Evolutionary conservation across 768 basidiomycete genomes (phyloP).

Genomic region (Russula vinacea): DNA sequence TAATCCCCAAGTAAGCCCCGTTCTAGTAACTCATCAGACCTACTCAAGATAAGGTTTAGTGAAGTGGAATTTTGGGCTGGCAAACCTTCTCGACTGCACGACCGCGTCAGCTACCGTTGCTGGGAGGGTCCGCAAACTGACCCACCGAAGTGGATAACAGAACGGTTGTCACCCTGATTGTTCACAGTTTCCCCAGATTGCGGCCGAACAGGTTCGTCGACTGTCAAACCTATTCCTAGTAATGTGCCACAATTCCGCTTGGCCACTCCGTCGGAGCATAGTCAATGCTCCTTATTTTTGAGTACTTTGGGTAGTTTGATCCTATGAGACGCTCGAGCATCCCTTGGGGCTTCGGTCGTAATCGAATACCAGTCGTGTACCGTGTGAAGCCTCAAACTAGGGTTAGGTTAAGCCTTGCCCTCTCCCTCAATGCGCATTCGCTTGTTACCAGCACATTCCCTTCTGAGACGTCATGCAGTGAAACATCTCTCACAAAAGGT

Average conservation of each 20-base stretch:
- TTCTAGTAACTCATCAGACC: slow-evolving; percentile 11
- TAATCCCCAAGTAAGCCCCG: slow-evolving; percentile 75
- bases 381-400: neutral
- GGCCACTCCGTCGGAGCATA: neutral
- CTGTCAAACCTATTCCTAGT: neutral
- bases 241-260: neutral
- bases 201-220: neutral
- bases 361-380: neutral
- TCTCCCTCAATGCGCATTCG: slow-evolving; percentile 8
- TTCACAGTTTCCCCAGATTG: neutral
- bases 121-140: slow-evolving; percentile 47
- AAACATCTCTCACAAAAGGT: slow-evolving; percentile 7
- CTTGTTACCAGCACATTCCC: neutral
- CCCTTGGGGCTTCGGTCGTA: neutral
- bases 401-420: slow-evolving; percentile 7
- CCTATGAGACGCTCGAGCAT: neutral
- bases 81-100: slow-evolving; percentile 90
- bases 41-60: slow-evolving; percentile 41
- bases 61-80: slow-evolving; percentile 99
- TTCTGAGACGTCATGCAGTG: slow-evolving; percentile 5
- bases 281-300: neutral
- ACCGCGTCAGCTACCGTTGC: slow-evolving; percentile 78
- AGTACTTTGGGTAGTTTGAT: neutral
- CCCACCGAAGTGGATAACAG: slow-evolving; percentile 66
- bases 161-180: slow-evolving; percentile 62